phyloP scores from a whole-genome alignment of 2,329 filamentous ascomycete genomes.

The Xylaria sp. region DNA sequence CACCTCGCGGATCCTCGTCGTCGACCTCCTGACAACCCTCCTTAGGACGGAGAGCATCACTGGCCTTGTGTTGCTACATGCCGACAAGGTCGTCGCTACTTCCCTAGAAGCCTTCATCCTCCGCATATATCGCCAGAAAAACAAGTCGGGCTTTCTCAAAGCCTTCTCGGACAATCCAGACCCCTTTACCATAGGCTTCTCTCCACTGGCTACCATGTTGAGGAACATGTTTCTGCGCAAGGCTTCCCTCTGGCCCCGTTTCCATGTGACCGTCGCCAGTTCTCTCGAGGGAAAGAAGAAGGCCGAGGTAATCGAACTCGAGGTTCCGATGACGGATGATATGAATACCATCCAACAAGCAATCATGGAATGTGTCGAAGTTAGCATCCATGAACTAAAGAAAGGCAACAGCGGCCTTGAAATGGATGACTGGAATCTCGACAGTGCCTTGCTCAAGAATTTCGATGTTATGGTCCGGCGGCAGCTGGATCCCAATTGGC shows the following conservation, averaged over 20 bases:
- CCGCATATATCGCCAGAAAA: slow-evolving; percentile 92
- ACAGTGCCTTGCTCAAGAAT: slow-evolving; percentile 90
- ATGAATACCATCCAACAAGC: slow-evolving; percentile 96
- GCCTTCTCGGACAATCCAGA: slow-evolving; percentile 96
- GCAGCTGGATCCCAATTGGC: slow-evolving; percentile 96
- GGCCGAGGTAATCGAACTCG: slow-evolving; percentile 96
- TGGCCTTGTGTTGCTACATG: slow-evolving; percentile 87
- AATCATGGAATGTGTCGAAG: slow-evolving; percentile 94
- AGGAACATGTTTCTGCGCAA: slow-evolving; percentile 91
- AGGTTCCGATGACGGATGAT: slow-evolving; percentile 93
- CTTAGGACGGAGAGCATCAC: slow-evolving; percentile 87
- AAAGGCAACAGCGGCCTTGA: slow-evolving; percentile 91
- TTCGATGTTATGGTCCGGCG: slow-evolving; percentile 90
- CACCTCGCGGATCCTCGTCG: slow-evolving; percentile 93
- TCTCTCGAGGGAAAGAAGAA: slow-evolving; percentile 91
- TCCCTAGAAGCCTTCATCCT: slow-evolving; percentile 95
- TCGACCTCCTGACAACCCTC: slow-evolving; percentile 88
- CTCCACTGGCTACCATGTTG: slow-evolving; percentile 89
- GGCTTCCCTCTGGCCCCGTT: slow-evolving; percentile 90
- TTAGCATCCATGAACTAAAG: slow-evolving; percentile 92
- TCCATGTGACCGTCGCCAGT: slow-evolving; percentile 89
- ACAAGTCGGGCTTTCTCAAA: slow-evolving; percentile 93
- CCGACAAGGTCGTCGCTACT: slow-evolving; percentile 86
- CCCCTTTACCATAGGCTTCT: slow-evolving; percentile 87
- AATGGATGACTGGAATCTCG: slow-evolving; percentile 96